Percentiles rank a stretch among this genome's conserved stretches.
Conservation (phyloP, 2,329 filamentous ascomycete genomes). For the Colletotrichum brevisporum region DNA sequence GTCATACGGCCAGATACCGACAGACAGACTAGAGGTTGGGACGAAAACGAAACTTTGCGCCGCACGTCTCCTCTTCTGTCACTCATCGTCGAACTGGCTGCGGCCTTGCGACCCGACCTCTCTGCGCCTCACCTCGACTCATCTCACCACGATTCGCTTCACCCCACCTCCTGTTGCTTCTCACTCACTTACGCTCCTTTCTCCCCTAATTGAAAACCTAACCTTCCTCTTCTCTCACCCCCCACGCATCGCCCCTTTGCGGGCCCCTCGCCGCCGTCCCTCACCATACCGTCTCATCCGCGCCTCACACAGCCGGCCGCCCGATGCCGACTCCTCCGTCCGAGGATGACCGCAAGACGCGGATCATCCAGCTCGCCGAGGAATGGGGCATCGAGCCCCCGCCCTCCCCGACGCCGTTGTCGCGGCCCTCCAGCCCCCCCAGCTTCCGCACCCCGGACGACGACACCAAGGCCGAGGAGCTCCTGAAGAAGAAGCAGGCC, state of each 20-base stretch:
- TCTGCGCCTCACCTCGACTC: neutral
- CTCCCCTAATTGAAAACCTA: neutral
- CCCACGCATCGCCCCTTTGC: neutral
- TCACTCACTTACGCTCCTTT: slow-evolving; percentile 21
- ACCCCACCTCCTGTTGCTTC: slow-evolving; percentile 19
- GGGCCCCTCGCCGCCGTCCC: slow-evolving; percentile 1
- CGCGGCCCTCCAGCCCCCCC: slow-evolving; percentile 58
- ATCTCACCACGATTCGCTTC: neutral
- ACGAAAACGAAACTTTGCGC: slow-evolving; percentile 40
- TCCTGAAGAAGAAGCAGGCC: slow-evolving; percentile 62
- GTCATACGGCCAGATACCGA: too few species aligned
- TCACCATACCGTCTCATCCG: slow-evolving; percentile 26
- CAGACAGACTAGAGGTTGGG: slow-evolving; percentile 12
- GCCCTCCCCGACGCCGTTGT: slow-evolving; percentile 55
- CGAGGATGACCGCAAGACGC: slow-evolving; percentile 56
- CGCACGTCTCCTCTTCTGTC: slow-evolving; percentile 36
- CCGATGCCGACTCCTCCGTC: slow-evolving; percentile 38
- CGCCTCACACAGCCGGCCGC: slow-evolving; percentile 19
- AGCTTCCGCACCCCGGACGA: slow-evolving; percentile 63
- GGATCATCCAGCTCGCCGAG: slow-evolving; percentile 64
- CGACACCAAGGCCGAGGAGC: slow-evolving; percentile 66
- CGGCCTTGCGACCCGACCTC: neutral
- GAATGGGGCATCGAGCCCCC: slow-evolving; percentile 64
- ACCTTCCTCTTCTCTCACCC: neutral
- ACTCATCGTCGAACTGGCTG: slow-evolving; percentile 7